phyloP scores from a whole-genome alignment of 257 asterid genomes.

The Capsicum chinense region DNA sequence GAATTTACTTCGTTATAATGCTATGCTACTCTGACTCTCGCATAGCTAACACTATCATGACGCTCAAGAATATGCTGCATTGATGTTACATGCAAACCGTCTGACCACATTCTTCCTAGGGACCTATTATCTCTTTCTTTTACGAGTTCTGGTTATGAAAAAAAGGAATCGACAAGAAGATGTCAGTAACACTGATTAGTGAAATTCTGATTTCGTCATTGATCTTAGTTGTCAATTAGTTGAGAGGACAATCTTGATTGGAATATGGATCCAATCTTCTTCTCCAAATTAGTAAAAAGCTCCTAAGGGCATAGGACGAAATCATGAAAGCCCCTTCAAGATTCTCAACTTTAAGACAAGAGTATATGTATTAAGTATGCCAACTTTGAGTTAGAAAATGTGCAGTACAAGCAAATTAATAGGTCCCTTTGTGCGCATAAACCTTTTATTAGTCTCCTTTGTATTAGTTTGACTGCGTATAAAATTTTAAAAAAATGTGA shows the following conservation, averaged over 20 bases:
- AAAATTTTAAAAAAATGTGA: too few species aligned
- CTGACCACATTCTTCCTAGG: too few species aligned
- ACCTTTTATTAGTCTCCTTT: background rate
- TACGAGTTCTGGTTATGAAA: too few species aligned
- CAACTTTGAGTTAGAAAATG: conserved; percentile 19
- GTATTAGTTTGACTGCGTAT: background rate
- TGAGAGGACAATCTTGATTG: background rate
- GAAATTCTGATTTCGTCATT: background rate
- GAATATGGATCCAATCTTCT: conserved; percentile 24
- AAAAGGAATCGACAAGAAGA: too few species aligned
- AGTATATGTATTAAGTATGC: conserved; percentile 35
- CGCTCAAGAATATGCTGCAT: too few species aligned
- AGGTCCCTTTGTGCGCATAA: conserved; percentile 25
- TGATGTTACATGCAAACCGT: too few species aligned
- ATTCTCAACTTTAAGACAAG: conserved; percentile 32
- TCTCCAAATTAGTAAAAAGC: conserved; percentile 30
- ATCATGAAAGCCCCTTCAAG: conserved; percentile 28
- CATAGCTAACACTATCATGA: too few species aligned
- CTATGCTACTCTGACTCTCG: too few species aligned
- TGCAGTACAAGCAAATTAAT: conserved; percentile 35
- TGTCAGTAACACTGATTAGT: too few species aligned
- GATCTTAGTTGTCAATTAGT: background rate
- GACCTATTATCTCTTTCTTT: too few species aligned
- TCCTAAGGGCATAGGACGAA: conserved; percentile 32
- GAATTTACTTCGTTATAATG: background rate